A percentile compares a stretch with the other conserved stretches of the same genome.
phyloP scores from a whole-genome alignment of 768 basidiomycete genomes.

The Kwoniella dejecticola region DNA sequence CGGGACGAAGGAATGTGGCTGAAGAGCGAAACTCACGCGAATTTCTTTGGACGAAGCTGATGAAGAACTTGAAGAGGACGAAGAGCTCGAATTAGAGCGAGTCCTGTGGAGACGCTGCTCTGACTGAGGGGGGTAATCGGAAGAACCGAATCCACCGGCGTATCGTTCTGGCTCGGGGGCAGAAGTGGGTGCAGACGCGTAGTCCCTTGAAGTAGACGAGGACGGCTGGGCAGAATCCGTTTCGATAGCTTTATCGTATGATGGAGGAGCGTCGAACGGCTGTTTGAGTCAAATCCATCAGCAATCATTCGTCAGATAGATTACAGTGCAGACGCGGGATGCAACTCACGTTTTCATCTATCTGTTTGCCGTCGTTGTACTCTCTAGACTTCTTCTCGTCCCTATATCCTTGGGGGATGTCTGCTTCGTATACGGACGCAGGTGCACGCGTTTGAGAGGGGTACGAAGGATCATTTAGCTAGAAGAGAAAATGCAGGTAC shows the following conservation, averaged over 20 bases:
- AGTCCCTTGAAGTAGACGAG: neutral
- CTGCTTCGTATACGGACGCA: neutral
- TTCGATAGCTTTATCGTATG: conserved; percentile 1
- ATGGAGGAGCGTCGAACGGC: conserved; percentile 7
- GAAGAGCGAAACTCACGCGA: neutral
- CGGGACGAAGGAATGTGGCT: no score
- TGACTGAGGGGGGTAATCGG: neutral
- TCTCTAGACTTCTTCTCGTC: conserved; percentile 5
- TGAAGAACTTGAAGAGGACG: neutral
- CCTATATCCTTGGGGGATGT: neutral
- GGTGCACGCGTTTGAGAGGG: neutral
- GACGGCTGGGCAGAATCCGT: no score
- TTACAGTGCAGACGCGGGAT: neutral
- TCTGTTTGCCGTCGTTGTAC: neutral
- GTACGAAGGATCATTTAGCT: conserved; percentile 4
- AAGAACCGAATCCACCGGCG: conserved; percentile 1
- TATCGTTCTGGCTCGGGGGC: neutral
- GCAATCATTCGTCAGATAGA: neutral
- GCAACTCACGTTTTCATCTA: neutral
- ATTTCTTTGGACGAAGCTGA: neutral
- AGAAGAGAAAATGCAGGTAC: no score
- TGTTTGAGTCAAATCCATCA: neutral
- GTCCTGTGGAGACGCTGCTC: neutral
- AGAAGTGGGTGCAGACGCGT: neutral
- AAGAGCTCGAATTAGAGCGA: neutral